Percentiles rank a stretch among this genome's conserved stretches.
phyloP scores from a whole-genome alignment of 1,139 yeast species.

The Spathaspora sp. region DNA sequence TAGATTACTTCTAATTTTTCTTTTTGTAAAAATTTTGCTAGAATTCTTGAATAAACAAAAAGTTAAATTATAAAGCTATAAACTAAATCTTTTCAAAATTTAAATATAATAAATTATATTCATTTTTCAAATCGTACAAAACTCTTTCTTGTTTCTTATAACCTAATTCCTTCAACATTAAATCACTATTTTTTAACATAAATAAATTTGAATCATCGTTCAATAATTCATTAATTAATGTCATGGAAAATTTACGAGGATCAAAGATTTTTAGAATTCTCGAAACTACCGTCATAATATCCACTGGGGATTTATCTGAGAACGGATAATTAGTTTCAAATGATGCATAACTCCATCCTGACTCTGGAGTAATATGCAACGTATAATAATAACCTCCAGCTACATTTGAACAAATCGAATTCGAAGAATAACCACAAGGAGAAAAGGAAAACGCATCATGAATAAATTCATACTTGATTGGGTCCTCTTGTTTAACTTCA shows the following conservation, averaged over 20 bases:
- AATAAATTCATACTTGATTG: constrained; percentile 28
- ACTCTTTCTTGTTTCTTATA: constrained; percentile 69
- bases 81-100: constrained; percentile 36
- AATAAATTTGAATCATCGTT: constrained; percentile 18
- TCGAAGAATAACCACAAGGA: constrained; percentile 97
- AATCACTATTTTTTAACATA: constrained; percentile 33
- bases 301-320: constrained; percentile 29
- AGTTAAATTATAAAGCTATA: no score
- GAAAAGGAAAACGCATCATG: constrained; percentile 90
- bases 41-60: neutral
- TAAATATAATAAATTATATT: constrained; percentile 48
- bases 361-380: constrained; percentile 91
- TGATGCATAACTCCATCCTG: constrained; percentile 93
- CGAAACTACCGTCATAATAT: constrained; percentile 51
- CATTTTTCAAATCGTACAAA: constrained; percentile 61
- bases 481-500: neutral
- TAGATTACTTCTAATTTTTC: no score
- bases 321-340: constrained; percentile 84
- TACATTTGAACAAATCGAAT: constrained; percentile 60
- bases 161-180: constrained; percentile 39
- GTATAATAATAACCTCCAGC: constrained; percentile 75
- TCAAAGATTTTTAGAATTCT: constrained; percentile 64
- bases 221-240: constrained; percentile 47
- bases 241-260: constrained; percentile 78
- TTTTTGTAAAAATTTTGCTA: no score